Percentiles rank a stretch among this genome's conserved stretches.
Evolutionary conservation across 75 land plant species (phyloP).

Genomic region (Adiantum capillusveneris): DNA sequence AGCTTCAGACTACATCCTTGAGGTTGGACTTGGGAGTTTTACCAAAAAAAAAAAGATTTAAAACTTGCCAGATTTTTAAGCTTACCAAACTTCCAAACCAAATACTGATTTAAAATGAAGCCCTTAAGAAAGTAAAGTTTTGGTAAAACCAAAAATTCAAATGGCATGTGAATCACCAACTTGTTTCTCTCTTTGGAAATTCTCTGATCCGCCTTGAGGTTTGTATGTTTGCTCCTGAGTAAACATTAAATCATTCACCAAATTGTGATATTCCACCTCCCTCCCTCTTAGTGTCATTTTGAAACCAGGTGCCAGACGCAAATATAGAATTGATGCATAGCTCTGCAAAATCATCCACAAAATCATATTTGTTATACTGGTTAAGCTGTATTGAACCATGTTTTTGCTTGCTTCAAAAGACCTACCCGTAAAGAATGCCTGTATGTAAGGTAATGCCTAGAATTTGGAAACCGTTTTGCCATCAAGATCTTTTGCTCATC

Average conservation of each 20-base stretch:
- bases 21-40: too few relatives aligned
- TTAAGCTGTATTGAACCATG: too few relatives aligned
- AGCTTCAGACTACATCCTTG: too few relatives aligned
- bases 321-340: constrained; percentile 85
- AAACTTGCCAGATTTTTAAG: too few relatives aligned
- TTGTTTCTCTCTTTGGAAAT: constrained; percentile 25
- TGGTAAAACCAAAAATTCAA: too few relatives aligned
- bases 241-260: constrained; percentile 78
- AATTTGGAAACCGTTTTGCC: constrained; percentile 60
- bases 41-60: too few relatives aligned
- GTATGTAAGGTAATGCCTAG: constrained; percentile 72
- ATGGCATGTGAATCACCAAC: too few relatives aligned
- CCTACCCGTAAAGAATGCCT: constrained; percentile 74
- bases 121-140: too few relatives aligned
- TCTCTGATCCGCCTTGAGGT: constrained; percentile 47
- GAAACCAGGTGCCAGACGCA: constrained; percentile 59
- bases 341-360: constrained; percentile 42
- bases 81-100: too few relatives aligned
- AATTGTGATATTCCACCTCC: constrained; percentile 78
- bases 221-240: constrained; percentile 56
- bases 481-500: constrained; percentile 65
- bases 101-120: too few relatives aligned
- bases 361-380: too few relatives aligned
- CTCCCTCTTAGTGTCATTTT: constrained; percentile 70
- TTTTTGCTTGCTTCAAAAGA: background rate